Evolutionary conservation across 2,329 filamentous ascomycete genomes (phyloP).

Genomic region (Cordyceps militaris): DNA sequence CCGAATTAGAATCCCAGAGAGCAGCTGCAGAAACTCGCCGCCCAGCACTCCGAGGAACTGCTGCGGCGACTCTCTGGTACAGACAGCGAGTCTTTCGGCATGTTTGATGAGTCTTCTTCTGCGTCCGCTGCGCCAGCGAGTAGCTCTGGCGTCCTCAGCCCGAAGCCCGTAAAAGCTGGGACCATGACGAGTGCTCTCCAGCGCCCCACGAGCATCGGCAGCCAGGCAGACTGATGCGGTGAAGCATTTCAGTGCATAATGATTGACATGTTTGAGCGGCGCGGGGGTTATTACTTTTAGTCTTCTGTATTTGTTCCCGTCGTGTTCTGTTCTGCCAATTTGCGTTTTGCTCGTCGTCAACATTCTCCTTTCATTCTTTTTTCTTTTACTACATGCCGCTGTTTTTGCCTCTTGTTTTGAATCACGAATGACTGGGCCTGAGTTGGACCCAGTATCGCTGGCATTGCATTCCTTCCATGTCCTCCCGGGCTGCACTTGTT

Average conservation of each 20-base stretch:
- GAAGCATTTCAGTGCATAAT: background rate
- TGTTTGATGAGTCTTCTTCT: background rate
- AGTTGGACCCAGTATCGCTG: background rate
- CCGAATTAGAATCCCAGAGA: slow-evolving; percentile 59
- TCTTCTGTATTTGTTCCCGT: too few relatives aligned
- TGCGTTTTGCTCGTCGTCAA: too few relatives aligned
- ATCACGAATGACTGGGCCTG: background rate
- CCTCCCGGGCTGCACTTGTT: background rate
- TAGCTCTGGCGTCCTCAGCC: slow-evolving; percentile 29
- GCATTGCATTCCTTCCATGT: background rate
- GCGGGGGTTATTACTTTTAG: too few relatives aligned
- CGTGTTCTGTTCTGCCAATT: too few relatives aligned
- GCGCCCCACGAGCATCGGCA: slow-evolving; percentile 16
- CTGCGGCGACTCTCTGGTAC: slow-evolving; percentile 43
- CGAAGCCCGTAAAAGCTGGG: slow-evolving; percentile 36
- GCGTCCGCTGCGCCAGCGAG: slow-evolving; percentile 14
- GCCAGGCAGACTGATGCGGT: background rate
- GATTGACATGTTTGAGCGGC: background rate
- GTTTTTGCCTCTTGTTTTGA: too few relatives aligned
- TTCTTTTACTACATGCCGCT: too few relatives aligned
- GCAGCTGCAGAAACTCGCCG: slow-evolving; percentile 63
- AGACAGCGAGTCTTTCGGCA: slow-evolving; percentile 19
- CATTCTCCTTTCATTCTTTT: too few relatives aligned
- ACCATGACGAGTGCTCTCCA: slow-evolving; percentile 24
- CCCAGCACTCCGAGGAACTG: slow-evolving; percentile 57